Evolutionary conservation across 2,329 filamentous ascomycete species (phyloP).

Genomic region (Aspergillus novoparasiticus): DNA sequence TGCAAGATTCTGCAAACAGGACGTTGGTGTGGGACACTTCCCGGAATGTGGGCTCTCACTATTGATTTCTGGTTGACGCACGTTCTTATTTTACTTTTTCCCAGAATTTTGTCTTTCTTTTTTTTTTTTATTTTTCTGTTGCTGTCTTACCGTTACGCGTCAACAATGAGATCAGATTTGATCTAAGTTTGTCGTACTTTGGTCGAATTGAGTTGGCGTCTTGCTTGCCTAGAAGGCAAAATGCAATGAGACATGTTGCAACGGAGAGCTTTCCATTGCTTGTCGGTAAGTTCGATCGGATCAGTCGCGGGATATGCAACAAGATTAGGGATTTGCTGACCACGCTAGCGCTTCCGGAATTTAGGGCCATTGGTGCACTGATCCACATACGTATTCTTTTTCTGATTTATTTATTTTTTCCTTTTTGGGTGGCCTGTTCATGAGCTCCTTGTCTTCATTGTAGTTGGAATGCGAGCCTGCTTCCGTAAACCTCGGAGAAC

Average conservation of each 20-base stretch:
- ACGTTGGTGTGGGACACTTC: neutral
- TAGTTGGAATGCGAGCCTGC: neutral
- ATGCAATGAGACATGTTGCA: neutral
- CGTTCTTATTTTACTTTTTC: neutral
- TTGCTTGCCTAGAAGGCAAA: neutral
- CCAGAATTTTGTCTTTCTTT: conserved; percentile 1
- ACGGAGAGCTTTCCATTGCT: neutral
- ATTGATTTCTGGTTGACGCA: conserved; percentile 10
- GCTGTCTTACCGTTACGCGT: neutral
- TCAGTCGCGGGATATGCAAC: neutral
- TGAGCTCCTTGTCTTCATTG: neutral
- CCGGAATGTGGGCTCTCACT: neutral
- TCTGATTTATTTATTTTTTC: neutral
- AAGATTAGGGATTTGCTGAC: neutral
- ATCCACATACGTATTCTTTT: neutral
- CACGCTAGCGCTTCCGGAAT: neutral
- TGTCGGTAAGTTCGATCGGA: neutral
- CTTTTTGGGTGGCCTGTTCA: neutral
- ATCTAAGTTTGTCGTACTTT: neutral
- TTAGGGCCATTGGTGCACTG: neutral
- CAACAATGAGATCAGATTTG: neutral
- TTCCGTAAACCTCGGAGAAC: neutral
- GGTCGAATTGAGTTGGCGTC: neutral
- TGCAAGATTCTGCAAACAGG: conserved; percentile 2
- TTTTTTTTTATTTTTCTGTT: neutral